phyloP scores from a whole-genome alignment of 1,139 yeast genomes.

The Saccharomyces uvarum region DNA sequence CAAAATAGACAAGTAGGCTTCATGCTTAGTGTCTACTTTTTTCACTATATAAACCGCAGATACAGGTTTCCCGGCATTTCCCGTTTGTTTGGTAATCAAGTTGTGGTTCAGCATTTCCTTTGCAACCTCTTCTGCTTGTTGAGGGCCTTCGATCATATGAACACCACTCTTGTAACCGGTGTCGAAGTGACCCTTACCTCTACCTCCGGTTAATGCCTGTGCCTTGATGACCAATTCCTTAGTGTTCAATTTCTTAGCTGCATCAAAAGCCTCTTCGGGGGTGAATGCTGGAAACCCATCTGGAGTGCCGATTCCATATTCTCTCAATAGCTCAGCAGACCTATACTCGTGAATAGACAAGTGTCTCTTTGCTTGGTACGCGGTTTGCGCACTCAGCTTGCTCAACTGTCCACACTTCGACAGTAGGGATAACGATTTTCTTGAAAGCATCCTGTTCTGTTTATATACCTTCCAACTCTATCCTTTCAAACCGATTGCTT shows the following conservation, averaged over 20 bases:
- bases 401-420: background rate
- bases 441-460: background rate
- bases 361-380: constrained; percentile 39
- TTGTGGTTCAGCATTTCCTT: constrained; percentile 86
- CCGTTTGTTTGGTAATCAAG: constrained; percentile 95
- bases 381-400: background rate
- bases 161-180: constrained; percentile 96
- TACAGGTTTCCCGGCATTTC: constrained; percentile 93
- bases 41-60: constrained; percentile 94
- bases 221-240: constrained; percentile 87
- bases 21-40: constrained; percentile 88
- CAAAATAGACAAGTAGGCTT: constrained; percentile 89
- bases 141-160: constrained; percentile 75
- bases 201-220: constrained; percentile 97
- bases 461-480: background rate
- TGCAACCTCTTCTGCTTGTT: constrained; percentile 82
- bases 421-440: background rate
- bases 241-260: constrained; percentile 54
- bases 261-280: constrained; percentile 76
- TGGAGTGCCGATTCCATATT: constrained; percentile 86
- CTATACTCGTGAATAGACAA: constrained; percentile 93
- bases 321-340: constrained; percentile 77
- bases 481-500: background rate
- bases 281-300: constrained; percentile 86
- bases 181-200: constrained; percentile 98